Evolutionary conservation across 768 basidiomycete species (phyloP).

Genomic region (Leccinum barrowsii): DNA sequence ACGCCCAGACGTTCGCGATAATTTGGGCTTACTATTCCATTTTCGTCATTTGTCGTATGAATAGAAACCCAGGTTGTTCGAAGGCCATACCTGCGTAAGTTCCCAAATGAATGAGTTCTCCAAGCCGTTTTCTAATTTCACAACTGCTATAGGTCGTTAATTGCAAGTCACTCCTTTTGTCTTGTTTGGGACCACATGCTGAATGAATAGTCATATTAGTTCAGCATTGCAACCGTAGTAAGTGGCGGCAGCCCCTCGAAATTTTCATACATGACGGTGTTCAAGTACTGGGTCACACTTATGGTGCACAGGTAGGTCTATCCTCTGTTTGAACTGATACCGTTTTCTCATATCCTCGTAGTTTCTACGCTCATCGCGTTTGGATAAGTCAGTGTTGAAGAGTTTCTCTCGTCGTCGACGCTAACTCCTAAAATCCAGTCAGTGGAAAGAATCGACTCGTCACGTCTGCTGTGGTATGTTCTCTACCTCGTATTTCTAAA

Average conservation of each 20-base stretch:
- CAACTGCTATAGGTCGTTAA: not conserved
- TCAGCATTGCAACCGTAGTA: not conserved
- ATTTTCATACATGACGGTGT: not conserved
- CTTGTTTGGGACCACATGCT: not conserved
- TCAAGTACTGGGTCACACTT: slow-evolving; percentile 18
- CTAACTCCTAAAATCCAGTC: slow-evolving; percentile 9
- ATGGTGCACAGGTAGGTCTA: slow-evolving; percentile 18
- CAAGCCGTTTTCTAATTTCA: not conserved
- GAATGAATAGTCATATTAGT: slow-evolving; percentile 1
- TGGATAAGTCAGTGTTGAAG: slow-evolving; percentile 22
- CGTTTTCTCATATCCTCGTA: not conserved
- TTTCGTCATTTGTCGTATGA: slow-evolving; percentile 12
- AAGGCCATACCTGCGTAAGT: slow-evolving; percentile 9
- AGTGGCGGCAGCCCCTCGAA: not conserved
- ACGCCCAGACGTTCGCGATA: not conserved
- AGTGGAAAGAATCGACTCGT: slow-evolving; percentile 17
- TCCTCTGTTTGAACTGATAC: not conserved
- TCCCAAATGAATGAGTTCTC: not conserved
- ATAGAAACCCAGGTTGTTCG: not conserved
- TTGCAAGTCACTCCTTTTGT: not conserved
- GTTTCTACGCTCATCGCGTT: slow-evolving; percentile 26
- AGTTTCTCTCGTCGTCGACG: not conserved
- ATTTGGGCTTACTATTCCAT: not conserved
- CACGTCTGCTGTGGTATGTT: slow-evolving; percentile 14
- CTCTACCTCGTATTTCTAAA: not conserved